Conservation (phyloP, 306 rosid genomes). For the Casuarina cunninghamiana region DNA sequence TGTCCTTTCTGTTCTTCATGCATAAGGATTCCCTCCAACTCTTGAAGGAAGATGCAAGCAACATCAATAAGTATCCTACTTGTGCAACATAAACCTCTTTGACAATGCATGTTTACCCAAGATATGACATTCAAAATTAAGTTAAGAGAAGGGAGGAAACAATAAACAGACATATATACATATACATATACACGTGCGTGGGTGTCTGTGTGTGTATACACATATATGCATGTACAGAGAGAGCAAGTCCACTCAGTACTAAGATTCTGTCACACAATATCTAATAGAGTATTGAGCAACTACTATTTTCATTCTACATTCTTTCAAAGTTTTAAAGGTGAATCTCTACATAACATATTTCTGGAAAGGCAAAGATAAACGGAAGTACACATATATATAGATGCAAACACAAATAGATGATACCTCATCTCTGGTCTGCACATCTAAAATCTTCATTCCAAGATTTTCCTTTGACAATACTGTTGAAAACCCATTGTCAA, state of each 20-base stretch:
- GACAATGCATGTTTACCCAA: neutral
- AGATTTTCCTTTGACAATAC: constrained; percentile 49
- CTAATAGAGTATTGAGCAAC: neutral
- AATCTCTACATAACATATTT: neutral
- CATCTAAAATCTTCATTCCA: constrained; percentile 53
- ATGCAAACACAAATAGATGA: neutral
- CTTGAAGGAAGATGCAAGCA: neutral
- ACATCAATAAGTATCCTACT: no score
- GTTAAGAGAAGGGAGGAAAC: neutral
- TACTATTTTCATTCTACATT: neutral
- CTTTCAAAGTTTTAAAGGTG: neutral
- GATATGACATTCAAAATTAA: neutral
- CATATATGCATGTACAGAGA: neutral
- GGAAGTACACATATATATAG: neutral
- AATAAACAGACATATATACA: neutral
- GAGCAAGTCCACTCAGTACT: neutral
- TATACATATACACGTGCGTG: neutral
- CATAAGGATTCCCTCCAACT: neutral
- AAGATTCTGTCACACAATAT: neutral
- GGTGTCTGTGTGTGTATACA: neutral
- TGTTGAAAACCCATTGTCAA: constrained; percentile 46
- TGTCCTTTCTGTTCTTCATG: neutral
- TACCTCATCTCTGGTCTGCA: constrained; percentile 73
- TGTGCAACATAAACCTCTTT: neutral
- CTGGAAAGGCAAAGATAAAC: constrained; percentile 3